phyloP scores from a whole-genome alignment of 768 basidiomycete genomes.

The Rhodocollybia butyracea region DNA sequence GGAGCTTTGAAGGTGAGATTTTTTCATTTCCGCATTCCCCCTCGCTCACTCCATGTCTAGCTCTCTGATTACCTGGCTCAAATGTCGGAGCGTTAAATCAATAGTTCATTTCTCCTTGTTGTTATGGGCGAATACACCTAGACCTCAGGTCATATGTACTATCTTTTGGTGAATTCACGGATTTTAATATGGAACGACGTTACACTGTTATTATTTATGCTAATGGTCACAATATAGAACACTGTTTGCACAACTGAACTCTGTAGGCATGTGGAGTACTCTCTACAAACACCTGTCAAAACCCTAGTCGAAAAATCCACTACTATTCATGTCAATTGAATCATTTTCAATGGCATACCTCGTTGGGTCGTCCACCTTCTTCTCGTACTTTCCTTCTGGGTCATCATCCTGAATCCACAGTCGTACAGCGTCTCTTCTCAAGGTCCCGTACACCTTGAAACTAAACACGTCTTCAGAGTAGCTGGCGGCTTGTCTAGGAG shows the following conservation, averaged over 20 bases:
- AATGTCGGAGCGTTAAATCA: constrained; percentile 49
- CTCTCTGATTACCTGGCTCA: constrained; percentile 68
- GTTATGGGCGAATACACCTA: no score
- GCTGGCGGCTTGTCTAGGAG: no score
- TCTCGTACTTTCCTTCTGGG: neutral
- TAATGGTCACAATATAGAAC: neutral
- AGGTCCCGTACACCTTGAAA: neutral
- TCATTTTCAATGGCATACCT: neutral
- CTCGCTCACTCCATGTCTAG: constrained; percentile 23
- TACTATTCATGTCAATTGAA: neutral
- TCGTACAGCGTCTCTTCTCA: neutral
- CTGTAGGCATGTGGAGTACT: no score
- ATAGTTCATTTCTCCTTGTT: no score
- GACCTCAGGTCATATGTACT: neutral
- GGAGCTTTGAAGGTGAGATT: constrained; percentile 74
- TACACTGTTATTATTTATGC: neutral
- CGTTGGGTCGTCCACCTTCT: neutral
- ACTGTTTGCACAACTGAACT: neutral
- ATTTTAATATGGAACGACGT: neutral
- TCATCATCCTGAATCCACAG: neutral
- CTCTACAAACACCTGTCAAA: no score
- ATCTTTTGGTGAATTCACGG: neutral
- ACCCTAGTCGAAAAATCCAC: no score
- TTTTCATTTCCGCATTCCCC: constrained; percentile 6
- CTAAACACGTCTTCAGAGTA: neutral